These are phyloP conservation scores for Phytophthora capsici DNA, from an alignment of 352 stramenopile genomes.

Conservation along the genomic window DNA sequence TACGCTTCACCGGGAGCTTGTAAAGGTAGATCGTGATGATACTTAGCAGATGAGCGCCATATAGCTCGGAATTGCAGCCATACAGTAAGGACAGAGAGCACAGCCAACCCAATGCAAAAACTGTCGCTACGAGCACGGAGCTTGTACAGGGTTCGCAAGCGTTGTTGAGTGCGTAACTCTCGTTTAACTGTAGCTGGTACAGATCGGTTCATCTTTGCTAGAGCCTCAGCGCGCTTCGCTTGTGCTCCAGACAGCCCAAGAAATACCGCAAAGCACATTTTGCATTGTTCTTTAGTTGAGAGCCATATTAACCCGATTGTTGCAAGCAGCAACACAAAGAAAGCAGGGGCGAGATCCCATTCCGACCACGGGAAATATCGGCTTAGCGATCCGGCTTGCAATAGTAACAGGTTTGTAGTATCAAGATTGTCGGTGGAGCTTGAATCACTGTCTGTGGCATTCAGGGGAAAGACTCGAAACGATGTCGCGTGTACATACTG, in stretches of 20 bases:
- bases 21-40: constrained; percentile 23
- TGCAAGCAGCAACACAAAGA: constrained; percentile 37
- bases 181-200: constrained; percentile 27
- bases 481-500: constrained; percentile 38
- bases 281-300: constrained; percentile 44
- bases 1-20: constrained; percentile 64
- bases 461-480: constrained; percentile 36
- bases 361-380: constrained; percentile 55
- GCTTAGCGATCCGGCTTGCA: constrained; percentile 51
- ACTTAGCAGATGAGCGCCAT: constrained; percentile 45
- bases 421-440: constrained; percentile 9
- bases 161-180: constrained; percentile 32
- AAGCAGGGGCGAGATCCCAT: constrained; percentile 53
- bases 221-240: not conserved
- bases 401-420: constrained; percentile 21
- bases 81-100: constrained; percentile 46
- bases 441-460: constrained; percentile 1
- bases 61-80: constrained; percentile 67
- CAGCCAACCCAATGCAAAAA: constrained; percentile 43
- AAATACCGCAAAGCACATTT: constrained; percentile 40
- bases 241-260: constrained; percentile 30
- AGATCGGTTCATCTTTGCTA: constrained; percentile 28
- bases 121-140: constrained; percentile 39
- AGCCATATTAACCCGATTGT: constrained; percentile 39
- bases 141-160: constrained; percentile 41